A percentile compares a stretch with the other conserved stretches of the same genome.
Evolutionary conservation across 257 asterid genomes (phyloP).

Genomic region (Solanum piurae): DNA sequence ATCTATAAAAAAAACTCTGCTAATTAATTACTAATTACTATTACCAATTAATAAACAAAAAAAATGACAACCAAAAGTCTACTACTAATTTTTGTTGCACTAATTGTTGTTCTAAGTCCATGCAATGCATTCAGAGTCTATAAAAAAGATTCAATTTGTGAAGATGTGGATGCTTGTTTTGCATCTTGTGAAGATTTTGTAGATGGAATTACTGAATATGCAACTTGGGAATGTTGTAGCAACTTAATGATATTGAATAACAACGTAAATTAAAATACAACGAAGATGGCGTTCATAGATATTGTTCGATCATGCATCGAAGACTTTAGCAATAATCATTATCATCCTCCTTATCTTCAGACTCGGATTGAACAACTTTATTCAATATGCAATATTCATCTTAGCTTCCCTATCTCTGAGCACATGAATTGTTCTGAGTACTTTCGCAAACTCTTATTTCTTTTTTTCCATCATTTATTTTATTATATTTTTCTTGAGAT

Average conservation of each 20-base stretch:
- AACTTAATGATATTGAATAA: neutral
- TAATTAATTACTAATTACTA: neutral
- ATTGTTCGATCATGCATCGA: conserved; percentile 1
- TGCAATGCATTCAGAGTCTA: too few relatives aligned
- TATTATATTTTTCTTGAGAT: neutral
- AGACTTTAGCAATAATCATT: neutral
- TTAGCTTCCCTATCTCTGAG: conserved; percentile 11
- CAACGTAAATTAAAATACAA: neutral
- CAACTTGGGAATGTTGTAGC: neutral
- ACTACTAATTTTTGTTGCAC: neutral
- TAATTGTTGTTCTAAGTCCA: neutral
- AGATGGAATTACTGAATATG: neutral
- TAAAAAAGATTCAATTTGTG: neutral
- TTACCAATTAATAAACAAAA: neutral
- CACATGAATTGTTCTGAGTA: neutral
- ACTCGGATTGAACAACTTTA: neutral
- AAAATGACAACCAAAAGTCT: neutral
- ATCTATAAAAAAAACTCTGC: neutral
- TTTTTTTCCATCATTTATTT: neutral
- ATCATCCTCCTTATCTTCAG: neutral
- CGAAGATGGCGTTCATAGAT: neutral
- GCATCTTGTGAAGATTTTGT: neutral
- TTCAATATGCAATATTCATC: neutral
- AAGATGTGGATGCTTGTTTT: neutral
- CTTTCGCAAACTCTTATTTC: neutral